Percentiles rank a stretch among this genome's conserved stretches.
Conservation (phyloP, 73 alveolate genomes). For the Paraurostyla sp. region DNA sequence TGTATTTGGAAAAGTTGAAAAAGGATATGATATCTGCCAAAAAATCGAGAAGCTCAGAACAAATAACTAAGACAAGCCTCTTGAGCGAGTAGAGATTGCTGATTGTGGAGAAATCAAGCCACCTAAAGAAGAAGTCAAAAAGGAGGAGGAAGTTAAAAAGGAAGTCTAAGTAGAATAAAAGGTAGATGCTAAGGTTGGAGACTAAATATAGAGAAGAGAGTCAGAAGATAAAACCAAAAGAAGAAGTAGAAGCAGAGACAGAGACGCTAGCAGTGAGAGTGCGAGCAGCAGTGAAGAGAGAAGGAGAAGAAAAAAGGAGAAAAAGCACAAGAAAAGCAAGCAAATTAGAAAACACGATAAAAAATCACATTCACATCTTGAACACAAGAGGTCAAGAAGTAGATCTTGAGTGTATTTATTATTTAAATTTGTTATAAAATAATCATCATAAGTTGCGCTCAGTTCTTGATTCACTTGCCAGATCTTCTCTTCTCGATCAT, state of each 20-base stretch:
- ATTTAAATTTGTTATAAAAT: constrained; percentile 39
- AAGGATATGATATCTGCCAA: constrained; percentile 68
- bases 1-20: constrained; percentile 95
- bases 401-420: constrained; percentile 8
- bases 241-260: not conserved
- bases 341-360: too few relatives aligned
- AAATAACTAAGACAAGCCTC: constrained; percentile 74
- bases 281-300: too few relatives aligned
- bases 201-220: not conserved
- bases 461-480: constrained; percentile 25
- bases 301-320: not conserved
- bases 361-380: too few relatives aligned
- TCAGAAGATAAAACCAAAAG: not conserved
- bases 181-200: not conserved
- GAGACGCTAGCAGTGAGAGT: not conserved
- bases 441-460: constrained; percentile 48
- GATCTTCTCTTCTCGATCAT: constrained; percentile 63
- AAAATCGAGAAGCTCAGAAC: constrained; percentile 73
- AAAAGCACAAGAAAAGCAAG: too few relatives aligned
- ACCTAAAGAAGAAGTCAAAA: not conserved
- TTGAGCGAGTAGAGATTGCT: not conserved
- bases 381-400: not conserved
- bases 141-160: not conserved
- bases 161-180: not conserved
- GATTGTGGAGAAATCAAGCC: constrained; percentile 66